Evolutionary conservation across 768 basidiomycete species (phyloP).

Genomic region (Ephemerocybe angulata): DNA sequence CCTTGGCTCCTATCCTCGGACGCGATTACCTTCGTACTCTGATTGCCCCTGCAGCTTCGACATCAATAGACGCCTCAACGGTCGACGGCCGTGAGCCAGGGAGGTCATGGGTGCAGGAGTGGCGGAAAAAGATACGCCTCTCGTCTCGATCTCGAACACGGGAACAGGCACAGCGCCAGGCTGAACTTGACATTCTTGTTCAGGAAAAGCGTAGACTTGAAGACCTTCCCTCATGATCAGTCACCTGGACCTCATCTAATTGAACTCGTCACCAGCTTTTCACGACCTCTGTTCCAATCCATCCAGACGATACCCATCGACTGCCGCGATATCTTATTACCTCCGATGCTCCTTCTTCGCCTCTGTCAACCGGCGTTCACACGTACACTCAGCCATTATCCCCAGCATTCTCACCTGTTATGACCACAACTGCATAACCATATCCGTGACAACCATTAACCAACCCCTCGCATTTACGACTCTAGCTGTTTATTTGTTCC

Average conservation of each 20-base stretch:
- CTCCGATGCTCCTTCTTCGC: slow-evolving; percentile 3
- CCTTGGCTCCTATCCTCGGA: slow-evolving; percentile 82
- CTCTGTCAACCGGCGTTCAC: not conserved
- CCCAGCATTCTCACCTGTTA: no score
- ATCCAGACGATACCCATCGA: not conserved
- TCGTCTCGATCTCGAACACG: slow-evolving; percentile 49
- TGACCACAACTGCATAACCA: no score
- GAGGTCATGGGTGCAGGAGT: slow-evolving; percentile 69
- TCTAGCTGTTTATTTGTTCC: no score
- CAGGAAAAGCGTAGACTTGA: slow-evolving; percentile 53
- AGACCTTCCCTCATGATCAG: slow-evolving; percentile 26
- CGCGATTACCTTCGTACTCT: slow-evolving; percentile 61
- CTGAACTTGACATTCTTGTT: slow-evolving; percentile 48
- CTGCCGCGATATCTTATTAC: slow-evolving; percentile 13
- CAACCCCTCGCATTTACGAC: no score
- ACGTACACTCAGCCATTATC: no score
- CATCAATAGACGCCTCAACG: slow-evolving; percentile 13
- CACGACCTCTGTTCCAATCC: slow-evolving; percentile 3
- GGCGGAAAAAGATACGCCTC: slow-evolving; percentile 58
- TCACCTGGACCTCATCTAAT: slow-evolving; percentile 2
- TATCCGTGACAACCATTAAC: no score
- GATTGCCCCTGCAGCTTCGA: slow-evolving; percentile 34
- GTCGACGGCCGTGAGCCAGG: slow-evolving; percentile 27
- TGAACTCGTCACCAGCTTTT: not conserved
- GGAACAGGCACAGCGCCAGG: slow-evolving; percentile 40